phyloP scores from a whole-genome alignment of 208 protist genomes.

The Acanthamoeba lenticulata region DNA sequence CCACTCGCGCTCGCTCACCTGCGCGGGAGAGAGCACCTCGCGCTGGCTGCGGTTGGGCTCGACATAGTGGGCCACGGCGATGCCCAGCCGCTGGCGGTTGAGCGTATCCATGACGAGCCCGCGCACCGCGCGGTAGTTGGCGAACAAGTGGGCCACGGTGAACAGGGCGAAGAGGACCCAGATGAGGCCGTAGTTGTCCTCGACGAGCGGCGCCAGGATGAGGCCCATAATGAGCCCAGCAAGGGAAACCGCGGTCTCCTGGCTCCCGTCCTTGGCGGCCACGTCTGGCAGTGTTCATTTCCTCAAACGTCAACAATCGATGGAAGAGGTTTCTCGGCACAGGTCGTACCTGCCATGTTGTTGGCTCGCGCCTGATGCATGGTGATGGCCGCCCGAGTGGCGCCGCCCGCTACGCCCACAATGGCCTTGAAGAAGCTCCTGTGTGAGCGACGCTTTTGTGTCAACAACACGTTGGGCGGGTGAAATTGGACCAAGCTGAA shows the following conservation, averaged over 20 bases:
- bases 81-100: conserved; percentile 59
- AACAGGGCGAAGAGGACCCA: conserved; percentile 69
- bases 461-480: not conserved
- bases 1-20: not conserved
- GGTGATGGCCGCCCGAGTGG: conserved; percentile 81
- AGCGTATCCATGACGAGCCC: conserved; percentile 73
- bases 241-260: conserved; percentile 82
- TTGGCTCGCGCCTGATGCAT: conserved; percentile 80
- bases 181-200: not conserved
- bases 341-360: conserved; percentile 75
- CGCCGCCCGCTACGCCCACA: conserved; percentile 68
- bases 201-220: conserved; percentile 14
- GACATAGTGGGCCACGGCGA: conserved; percentile 21
- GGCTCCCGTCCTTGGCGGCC: conserved; percentile 83
- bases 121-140: conserved; percentile 73
- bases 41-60: not conserved
- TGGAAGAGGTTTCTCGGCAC: not conserved
- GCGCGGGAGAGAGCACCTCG: not conserved
- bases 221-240: conserved; percentile 69
- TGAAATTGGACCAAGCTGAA: not conserved
- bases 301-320: not conserved
- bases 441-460: not conserved
- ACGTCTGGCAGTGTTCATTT: conserved; percentile 79
- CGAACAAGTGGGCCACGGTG: conserved; percentile 65
- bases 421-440: conserved; percentile 63